Conservation (phyloP, 768 basidiomycete species). For the Hortiboletus campestris region DNA sequence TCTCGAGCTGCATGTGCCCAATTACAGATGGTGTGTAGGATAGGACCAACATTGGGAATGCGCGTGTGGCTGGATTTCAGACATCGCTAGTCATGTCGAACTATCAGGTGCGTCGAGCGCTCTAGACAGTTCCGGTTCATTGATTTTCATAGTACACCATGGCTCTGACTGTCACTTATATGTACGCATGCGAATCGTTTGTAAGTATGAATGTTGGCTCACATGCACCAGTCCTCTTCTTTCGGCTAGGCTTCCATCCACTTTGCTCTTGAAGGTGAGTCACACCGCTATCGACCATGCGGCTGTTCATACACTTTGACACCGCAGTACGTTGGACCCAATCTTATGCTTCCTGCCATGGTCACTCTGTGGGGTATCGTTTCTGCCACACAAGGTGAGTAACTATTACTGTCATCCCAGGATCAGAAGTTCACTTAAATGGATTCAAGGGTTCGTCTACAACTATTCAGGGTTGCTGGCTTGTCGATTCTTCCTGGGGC, state of each 20-base stretch:
- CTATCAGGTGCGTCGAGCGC: slow-evolving; percentile 16
- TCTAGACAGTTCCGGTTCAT: neutral
- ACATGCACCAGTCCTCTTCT: slow-evolving; percentile 43
- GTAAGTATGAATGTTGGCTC: neutral
- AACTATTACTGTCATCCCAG: neutral
- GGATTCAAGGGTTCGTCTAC: slow-evolving; percentile 40
- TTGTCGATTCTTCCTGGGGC: slow-evolving; percentile 49
- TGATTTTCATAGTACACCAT: slow-evolving; percentile 31
- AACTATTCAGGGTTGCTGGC: slow-evolving; percentile 52
- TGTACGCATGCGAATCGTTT: neutral
- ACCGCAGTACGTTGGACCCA: slow-evolving; percentile 43
- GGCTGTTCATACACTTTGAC: neutral
- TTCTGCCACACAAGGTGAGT: slow-evolving; percentile 54
- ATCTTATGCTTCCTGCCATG: slow-evolving; percentile 60
- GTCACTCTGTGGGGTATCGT: slow-evolving; percentile 64
- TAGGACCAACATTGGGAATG: slow-evolving; percentile 51
- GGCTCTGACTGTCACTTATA: slow-evolving; percentile 28
- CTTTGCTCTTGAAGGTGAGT: slow-evolving; percentile 51
- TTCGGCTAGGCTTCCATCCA: slow-evolving; percentile 57
- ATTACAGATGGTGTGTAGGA: slow-evolving; percentile 26
- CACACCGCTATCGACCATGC: neutral
- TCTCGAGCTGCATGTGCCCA: too few relatives aligned
- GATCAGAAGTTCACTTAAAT: neutral
- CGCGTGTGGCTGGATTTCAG: slow-evolving; percentile 58
- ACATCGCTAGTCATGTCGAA: slow-evolving; percentile 11